Percentiles rank a stretch among this genome's conserved stretches.
phyloP scores from a whole-genome alignment of 805 yeast genomes.

The Cyberlindnera saturnus region DNA sequence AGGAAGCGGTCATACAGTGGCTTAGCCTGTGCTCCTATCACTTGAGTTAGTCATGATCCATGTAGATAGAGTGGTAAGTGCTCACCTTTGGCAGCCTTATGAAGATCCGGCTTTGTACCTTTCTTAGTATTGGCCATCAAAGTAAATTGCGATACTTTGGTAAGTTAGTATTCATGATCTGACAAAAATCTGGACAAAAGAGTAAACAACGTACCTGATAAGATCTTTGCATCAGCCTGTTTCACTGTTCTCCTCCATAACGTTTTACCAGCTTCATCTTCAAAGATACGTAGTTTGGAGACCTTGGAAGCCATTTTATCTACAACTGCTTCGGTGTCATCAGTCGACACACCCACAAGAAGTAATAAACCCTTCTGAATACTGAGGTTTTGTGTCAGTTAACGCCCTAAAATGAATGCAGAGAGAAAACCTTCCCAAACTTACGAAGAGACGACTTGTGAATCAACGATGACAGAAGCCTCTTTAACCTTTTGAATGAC shows the following conservation, averaged over 20 bases:
- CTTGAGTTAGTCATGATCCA: conserved; percentile 37
- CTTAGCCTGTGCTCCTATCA: conserved; percentile 54
- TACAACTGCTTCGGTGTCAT: conserved; percentile 73
- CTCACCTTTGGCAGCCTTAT: conserved; percentile 79
- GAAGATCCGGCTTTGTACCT: conserved; percentile 95
- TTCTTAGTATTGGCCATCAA: conserved; percentile 78
- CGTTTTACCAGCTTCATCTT: conserved; percentile 51
- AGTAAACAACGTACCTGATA: conserved; percentile 40
- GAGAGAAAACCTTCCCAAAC: conserved; percentile 2
- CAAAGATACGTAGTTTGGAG: conserved; percentile 63
- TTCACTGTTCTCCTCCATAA: conserved; percentile 73
- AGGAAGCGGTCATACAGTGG: conserved; percentile 45
- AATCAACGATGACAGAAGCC: conserved; percentile 86
- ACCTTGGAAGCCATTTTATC: conserved; percentile 64
- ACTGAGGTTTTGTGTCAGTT: conserved; percentile 13
- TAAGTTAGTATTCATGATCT: conserved; percentile 1
- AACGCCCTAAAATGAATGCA: neutral
- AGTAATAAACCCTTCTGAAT: conserved; percentile 73
- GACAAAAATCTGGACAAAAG: too few relatives aligned
- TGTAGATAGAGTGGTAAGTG: conserved; percentile 2
- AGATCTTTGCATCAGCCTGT: conserved; percentile 61
- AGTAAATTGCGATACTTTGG: conserved; percentile 81
- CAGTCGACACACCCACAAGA: conserved; percentile 76
- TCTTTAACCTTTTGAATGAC: conserved; percentile 85
- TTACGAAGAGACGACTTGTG: conserved; percentile 57